A percentile compares a stretch with the other conserved stretches of the same genome.
phyloP scores from a whole-genome alignment of 1,284 basidiomycete species.

The Melampsora americana region DNA sequence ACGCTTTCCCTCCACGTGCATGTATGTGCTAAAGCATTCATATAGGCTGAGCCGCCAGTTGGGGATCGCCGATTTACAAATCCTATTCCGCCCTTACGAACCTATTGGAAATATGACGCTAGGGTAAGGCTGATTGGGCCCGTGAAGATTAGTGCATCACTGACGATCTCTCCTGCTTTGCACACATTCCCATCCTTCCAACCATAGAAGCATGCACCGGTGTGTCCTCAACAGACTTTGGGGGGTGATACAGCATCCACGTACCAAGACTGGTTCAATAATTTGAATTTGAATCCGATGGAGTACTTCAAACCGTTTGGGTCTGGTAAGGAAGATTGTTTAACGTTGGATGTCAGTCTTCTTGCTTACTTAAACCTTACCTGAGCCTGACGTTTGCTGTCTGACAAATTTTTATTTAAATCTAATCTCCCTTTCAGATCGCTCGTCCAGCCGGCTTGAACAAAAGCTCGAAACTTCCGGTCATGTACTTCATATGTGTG shows the following conservation, averaged over 20 bases:
- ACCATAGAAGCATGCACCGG: constrained; percentile 13
- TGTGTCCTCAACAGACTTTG: constrained; percentile 38
- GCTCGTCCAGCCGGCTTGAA: constrained; percentile 26
- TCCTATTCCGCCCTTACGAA: constrained; percentile 28
- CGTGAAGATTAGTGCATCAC: neutral
- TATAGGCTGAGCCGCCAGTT: constrained; percentile 30
- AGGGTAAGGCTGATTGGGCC: constrained; percentile 1
- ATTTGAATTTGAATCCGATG: constrained; percentile 23
- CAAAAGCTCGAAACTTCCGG: constrained; percentile 10
- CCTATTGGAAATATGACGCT: constrained; percentile 24
- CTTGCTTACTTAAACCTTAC: neutral
- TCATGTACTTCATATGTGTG: constrained; percentile 41
- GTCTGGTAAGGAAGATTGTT: constrained; percentile 35
- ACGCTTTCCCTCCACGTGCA: neutral
- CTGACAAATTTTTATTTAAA: neutral
- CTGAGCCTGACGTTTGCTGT: neutral
- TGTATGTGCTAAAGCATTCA: neutral
- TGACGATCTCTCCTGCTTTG: neutral
- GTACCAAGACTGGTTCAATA: constrained; percentile 30
- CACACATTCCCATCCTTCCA: neutral
- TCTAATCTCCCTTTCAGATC: constrained; percentile 8
- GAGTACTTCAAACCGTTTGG: constrained; percentile 31
- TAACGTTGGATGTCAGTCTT: constrained; percentile 32
- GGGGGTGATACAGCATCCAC: constrained; percentile 21
- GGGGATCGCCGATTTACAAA: constrained; percentile 22